Evolutionary conservation across 2,329 filamentous ascomycete genomes (phyloP).

Genomic region (Botryosphaeria dothidea): DNA sequence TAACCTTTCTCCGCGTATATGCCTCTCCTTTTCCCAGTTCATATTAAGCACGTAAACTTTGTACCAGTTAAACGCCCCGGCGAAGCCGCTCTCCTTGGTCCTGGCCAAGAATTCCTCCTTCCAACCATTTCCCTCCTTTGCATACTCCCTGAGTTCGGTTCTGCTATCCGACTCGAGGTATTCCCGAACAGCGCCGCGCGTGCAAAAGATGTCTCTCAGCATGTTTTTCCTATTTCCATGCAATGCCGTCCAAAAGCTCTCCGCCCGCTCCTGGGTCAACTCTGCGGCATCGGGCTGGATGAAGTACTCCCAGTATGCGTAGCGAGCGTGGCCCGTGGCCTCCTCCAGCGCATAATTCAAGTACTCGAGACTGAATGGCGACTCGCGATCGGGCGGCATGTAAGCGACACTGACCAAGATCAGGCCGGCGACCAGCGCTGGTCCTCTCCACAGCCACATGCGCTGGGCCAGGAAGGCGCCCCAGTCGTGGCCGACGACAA

Average conservation of each 20-base stretch:
- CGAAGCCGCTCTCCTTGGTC: slow-evolving; percentile 36
- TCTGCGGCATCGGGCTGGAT: slow-evolving; percentile 39
- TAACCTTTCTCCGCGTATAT: slow-evolving; percentile 26
- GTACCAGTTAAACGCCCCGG: slow-evolving; percentile 42
- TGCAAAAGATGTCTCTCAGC: slow-evolving; percentile 42
- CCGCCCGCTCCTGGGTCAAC: slow-evolving; percentile 41
- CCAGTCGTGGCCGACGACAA: slow-evolving; percentile 55
- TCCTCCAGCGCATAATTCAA: slow-evolving; percentile 35
- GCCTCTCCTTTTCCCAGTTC: slow-evolving; percentile 32
- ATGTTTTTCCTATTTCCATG: slow-evolving; percentile 35
- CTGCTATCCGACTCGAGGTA: slow-evolving; percentile 25
- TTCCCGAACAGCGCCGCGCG: slow-evolving; percentile 36
- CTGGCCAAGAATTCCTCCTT: slow-evolving; percentile 38
- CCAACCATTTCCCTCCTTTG: slow-evolving; percentile 29
- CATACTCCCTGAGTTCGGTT: slow-evolving; percentile 34
- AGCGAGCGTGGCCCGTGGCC: slow-evolving; percentile 39
- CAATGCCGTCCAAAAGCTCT: slow-evolving; percentile 38
- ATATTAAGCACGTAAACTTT: slow-evolving; percentile 28
- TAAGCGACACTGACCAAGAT: slow-evolving; percentile 48
- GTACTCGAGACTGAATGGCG: slow-evolving; percentile 40
- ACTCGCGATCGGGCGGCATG: slow-evolving; percentile 31
- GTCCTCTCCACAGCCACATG: slow-evolving; percentile 43
- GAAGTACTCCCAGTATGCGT: slow-evolving; percentile 52
- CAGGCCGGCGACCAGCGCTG: slow-evolving; percentile 43
- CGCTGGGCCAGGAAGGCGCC: slow-evolving; percentile 44